Evolutionary conservation across 768 basidiomycete genomes (phyloP).

Genomic region (Boletus vinaceobasis): DNA sequence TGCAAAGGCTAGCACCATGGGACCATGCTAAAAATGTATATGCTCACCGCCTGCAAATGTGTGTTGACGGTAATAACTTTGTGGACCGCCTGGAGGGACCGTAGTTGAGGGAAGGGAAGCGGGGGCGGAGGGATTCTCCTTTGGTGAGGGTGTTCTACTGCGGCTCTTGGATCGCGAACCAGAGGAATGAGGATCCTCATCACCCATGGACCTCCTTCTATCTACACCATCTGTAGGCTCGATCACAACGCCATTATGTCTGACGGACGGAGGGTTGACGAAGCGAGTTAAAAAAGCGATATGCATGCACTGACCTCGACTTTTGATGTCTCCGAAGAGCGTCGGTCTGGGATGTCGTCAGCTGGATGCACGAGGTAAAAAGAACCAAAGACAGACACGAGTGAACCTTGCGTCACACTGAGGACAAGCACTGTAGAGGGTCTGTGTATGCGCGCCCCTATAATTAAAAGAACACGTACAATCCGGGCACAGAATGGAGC

Average conservation of each 20-base stretch:
- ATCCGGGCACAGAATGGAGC: slow-evolving; percentile 68
- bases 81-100: slow-evolving; percentile 35
- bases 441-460: slow-evolving; percentile 16
- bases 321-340: slow-evolving; percentile 78
- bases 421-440: slow-evolving; percentile 56
- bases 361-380: slow-evolving; percentile 9
- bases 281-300: slow-evolving; percentile 1
- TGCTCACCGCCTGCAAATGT: slow-evolving; percentile 45
- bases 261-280: slow-evolving; percentile 3
- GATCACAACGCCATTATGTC: slow-evolving; percentile 67
- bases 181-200: slow-evolving; percentile 33
- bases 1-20: slow-evolving; percentile 16
- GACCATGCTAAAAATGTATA: neutral
- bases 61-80: slow-evolving; percentile 67
- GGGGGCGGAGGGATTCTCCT: slow-evolving; percentile 36
- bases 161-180: slow-evolving; percentile 49
- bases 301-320: slow-evolving; percentile 51
- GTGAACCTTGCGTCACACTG: slow-evolving; percentile 81
- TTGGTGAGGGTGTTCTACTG: slow-evolving; percentile 46
- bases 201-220: slow-evolving; percentile 18
- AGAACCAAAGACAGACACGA: slow-evolving; percentile 47
- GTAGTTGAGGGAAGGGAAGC: slow-evolving; percentile 34
- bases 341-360: slow-evolving; percentile 54
- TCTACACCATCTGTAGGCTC: slow-evolving; percentile 39
- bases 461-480: slow-evolving; percentile 42